Evolutionary conservation across 208 protist genomes (phyloP).

Genomic region (Leishmania major): DNA sequence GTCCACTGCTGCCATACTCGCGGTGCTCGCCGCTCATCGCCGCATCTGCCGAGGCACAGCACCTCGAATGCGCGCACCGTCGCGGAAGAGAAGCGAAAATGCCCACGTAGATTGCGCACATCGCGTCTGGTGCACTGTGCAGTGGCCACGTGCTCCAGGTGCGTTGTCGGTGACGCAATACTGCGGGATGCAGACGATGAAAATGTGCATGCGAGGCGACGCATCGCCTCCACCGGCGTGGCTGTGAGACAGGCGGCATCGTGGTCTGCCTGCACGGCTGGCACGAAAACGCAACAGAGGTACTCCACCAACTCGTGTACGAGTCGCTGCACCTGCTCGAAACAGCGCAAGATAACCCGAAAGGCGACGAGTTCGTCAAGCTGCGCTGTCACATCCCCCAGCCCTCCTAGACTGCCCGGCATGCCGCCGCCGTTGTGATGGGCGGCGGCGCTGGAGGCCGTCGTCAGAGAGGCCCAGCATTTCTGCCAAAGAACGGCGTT

Average conservation of each 20-base stretch:
- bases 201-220: not conserved
- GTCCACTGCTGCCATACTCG: conserved; percentile 33
- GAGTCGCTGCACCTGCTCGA: conserved; percentile 11
- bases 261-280: conserved; percentile 1
- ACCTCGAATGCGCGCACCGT: conserved; percentile 27
- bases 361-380: conserved; percentile 24
- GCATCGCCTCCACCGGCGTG: conserved; percentile 19
- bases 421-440: not conserved
- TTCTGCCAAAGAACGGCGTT: not conserved
- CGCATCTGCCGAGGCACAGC: conserved; percentile 10
- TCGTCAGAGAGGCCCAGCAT: conserved; percentile 5
- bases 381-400: not conserved
- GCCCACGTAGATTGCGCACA: not conserved
- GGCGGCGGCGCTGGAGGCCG: not conserved
- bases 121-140: not conserved
- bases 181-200: not conserved
- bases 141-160: not conserved
- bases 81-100: conserved; percentile 9
- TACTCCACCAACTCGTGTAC: conserved; percentile 18
- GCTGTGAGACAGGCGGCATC: conserved; percentile 2
- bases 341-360: conserved; percentile 7
- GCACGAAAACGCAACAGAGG: conserved; percentile 16
- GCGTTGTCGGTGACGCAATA: not conserved
- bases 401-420: not conserved
- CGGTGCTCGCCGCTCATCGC: conserved; percentile 22